A percentile compares a stretch with the other conserved stretches of the same genome.
Evolutionary conservation across 331 rosid genomes (phyloP).

Genomic region (Stylosanthes scabra): DNA sequence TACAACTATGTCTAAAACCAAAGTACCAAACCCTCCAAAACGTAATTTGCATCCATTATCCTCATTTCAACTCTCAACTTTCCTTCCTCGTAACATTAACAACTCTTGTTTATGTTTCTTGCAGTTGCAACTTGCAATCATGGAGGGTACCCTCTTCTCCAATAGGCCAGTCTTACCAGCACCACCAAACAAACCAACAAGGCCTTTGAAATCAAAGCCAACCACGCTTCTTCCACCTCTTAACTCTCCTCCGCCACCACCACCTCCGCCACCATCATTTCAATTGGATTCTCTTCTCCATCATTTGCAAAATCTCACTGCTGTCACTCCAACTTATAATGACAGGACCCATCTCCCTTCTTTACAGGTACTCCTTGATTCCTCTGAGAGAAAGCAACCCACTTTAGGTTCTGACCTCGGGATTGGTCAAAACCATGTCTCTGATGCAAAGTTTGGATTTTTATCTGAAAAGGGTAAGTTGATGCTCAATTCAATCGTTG

Average conservation of each 20-base stretch:
- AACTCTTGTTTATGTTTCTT: not conserved
- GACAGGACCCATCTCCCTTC: conserved; percentile 49
- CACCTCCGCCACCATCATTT: conserved; percentile 54
- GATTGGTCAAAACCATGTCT: conserved; percentile 32
- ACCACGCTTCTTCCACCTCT: conserved; percentile 57
- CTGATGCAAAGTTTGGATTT: conserved; percentile 52
- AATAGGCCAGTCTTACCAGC: conserved; percentile 61
- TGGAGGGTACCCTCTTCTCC: conserved; percentile 87
- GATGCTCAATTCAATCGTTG: conserved; percentile 69
- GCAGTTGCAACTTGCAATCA: conserved; percentile 18
- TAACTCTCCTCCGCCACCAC: conserved; percentile 47
- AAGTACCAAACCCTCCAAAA: too few relatives aligned
- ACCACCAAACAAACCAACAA: conserved; percentile 59
- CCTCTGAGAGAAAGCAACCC: conserved; percentile 47
- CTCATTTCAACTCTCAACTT: too few relatives aligned
- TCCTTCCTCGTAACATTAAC: too few relatives aligned
- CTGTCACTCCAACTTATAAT: conserved; percentile 36
- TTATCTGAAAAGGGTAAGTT: conserved; percentile 68
- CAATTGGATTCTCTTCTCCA: conserved; percentile 65
- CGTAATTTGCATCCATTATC: too few relatives aligned
- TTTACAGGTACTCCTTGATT: conserved; percentile 46
- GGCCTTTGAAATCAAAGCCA: conserved; percentile 62
- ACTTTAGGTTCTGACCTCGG: conserved; percentile 38
- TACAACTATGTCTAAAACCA: too few relatives aligned
- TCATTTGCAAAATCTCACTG: conserved; percentile 64